Percentiles rank a stretch among this genome's conserved stretches.
phyloP scores from a whole-genome alignment of 1,139 yeast species.

The Hyphopichia wangnamkhiaoensis region DNA sequence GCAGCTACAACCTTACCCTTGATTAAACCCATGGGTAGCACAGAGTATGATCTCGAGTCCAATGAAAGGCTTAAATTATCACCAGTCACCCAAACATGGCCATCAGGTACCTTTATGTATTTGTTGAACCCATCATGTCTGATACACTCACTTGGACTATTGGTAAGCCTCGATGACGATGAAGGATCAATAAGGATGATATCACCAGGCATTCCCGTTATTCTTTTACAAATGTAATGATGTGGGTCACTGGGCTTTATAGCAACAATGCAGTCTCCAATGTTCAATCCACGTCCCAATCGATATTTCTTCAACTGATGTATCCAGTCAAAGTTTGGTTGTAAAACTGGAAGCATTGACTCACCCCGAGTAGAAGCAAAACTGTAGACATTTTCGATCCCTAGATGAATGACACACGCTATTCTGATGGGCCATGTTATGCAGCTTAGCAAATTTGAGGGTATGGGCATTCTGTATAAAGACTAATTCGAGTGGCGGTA shows the following conservation, averaged over 20 bases:
- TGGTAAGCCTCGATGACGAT: conserved; percentile 53
- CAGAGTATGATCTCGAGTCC: conserved; percentile 88
- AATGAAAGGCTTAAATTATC: conserved; percentile 87
- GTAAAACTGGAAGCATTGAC: conserved; percentile 91
- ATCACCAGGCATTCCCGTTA: conserved; percentile 97
- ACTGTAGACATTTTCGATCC: conserved; percentile 69
- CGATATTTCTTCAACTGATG: conserved; percentile 66
- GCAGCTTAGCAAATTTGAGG: no score
- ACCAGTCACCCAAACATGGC: conserved; percentile 98
- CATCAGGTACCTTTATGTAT: conserved; percentile 72
- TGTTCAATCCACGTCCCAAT: conserved; percentile 59
- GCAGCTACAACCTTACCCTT: conserved; percentile 87
- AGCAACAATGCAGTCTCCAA: conserved; percentile 90
- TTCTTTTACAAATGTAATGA: conserved; percentile 85
- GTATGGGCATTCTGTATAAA: no score
- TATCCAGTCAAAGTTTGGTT: conserved; percentile 74
- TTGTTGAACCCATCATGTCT: conserved; percentile 53
- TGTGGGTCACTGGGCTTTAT: conserved; percentile 87
- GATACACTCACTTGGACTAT: conserved; percentile 26
- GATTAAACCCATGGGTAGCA: conserved; percentile 82
- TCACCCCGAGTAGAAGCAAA: conserved; percentile 87
- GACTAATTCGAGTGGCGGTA: no score
- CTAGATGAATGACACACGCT: conserved; percentile 68
- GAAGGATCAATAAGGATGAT: conserved; percentile 79
- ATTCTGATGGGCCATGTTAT: conserved; percentile 55